Evolutionary conservation across 2,329 filamentous ascomycete species (phyloP).

Genomic region (Stagonosporopsis tanaceti): DNA sequence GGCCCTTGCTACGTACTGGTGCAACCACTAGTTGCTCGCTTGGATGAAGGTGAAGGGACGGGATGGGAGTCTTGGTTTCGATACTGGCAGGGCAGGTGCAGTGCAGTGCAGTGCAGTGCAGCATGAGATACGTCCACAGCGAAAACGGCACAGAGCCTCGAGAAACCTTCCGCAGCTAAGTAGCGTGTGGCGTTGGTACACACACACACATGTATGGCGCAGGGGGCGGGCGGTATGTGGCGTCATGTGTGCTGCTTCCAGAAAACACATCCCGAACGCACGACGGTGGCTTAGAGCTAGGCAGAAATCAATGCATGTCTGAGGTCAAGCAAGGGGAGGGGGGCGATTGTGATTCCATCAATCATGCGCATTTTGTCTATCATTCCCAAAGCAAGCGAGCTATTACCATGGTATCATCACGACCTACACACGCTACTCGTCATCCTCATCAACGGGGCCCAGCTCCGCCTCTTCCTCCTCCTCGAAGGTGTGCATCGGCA

Average conservation of each 20-base stretch:
- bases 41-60: background rate
- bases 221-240: background rate
- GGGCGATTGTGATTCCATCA: background rate
- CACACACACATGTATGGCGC: background rate
- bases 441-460: conserved; percentile 62
- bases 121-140: background rate
- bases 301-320: too few relatives aligned
- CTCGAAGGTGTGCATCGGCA: conserved; percentile 87
- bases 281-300: background rate
- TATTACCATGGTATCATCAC: conserved; percentile 35
- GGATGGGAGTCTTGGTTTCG: background rate
- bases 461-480: conserved; percentile 83
- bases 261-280: background rate
- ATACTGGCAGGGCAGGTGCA: too few relatives aligned
- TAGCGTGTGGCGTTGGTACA: background rate
- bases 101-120: background rate
- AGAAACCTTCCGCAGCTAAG: background rate
- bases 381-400: conserved; percentile 24
- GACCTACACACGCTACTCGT: conserved; percentile 54
- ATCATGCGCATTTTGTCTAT: conserved; percentile 30
- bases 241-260: background rate
- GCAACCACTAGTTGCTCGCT: background rate
- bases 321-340: background rate
- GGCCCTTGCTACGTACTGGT: background rate
- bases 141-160: background rate